Evolutionary conservation across 139 green algal genomes (phyloP), one percentile per base, ranked within the genome.

Genomic region (Marvania coccoides): DNA sequence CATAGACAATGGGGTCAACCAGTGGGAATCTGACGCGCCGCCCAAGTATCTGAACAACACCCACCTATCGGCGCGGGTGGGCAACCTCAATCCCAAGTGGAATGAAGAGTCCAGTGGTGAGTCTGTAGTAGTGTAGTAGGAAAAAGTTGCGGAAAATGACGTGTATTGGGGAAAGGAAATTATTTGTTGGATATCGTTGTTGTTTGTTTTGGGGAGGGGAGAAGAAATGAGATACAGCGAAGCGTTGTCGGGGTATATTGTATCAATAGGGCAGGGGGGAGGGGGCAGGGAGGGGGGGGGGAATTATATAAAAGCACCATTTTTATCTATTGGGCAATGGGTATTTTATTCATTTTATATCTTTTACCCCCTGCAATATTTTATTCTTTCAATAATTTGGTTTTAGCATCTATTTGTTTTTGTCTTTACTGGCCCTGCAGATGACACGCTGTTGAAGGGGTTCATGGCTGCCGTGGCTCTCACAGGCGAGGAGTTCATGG

Each of bases 1-100:
- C 2, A 83, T 95, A 24, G 94, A 99, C 82, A 99, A 99, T 71
- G 93, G 94, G 23, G 54, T 95, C 12, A 85, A 88, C 46, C 83
- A 88, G 69, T 95, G 76, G 56, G 83, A 93, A 15, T 66, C 42
- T 5, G 69, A 78, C 4, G 45, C 65, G 13, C 73, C 75, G 2
- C 76, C 83, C 26, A 81, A 75, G 56, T 99, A 99, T 71, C 19
- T 89, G 3, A 87, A 81, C 77, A 94, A 86, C 75, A 98, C 93
- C 26, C 65, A 78, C 36, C 83, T 98, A 19, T 68, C 61, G 1
- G 68, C 85, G 1, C 82, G 94, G 13, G 91, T 99, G 28, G 88
- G 67, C 0, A 35, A 53, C 0, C 81, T 98, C 15, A 98, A 98
- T 76, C 91, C 93, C 0, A 23, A 64, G 35, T 96, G 90, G 91